Base-by-base conservation (phyloP, 2,329 filamentous ascomycete genomes). In the Diaporthe citriasiana region DNA sequence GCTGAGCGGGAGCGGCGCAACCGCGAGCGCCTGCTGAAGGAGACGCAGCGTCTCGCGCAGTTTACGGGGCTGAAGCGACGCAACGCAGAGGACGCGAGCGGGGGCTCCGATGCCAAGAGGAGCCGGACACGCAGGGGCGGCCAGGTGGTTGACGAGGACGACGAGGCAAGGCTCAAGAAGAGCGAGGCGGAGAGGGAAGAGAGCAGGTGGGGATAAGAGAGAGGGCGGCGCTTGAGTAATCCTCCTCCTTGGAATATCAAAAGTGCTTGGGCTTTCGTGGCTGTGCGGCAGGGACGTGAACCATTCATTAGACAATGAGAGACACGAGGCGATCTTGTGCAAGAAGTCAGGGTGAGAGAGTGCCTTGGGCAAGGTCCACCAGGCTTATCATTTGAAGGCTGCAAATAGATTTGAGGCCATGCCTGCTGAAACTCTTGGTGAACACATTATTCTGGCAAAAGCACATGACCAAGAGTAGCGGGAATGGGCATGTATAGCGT, bases 1-100 rank as follows among this genome's bases (percentile, higher is more conserved):
- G 85, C 92, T 0, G 93, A 94, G 81, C 90, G 93, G 30, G 92
- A 93, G 79, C 89, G 89, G 17, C 85, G 91, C 22, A 89, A 93
- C 78, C 87, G 91, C 59, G 91, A 93, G 81, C 87, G 93, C 35
- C 84, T 93, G 69, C 85, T 92, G 17, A 92, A 92, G 78, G 93
- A 94, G 82, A 90, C 91, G 51, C 91, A 94, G 82, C 88, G 90
- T 47, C 89, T 92, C 82, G 87, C 90, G 57, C 86, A 89, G 70
- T 78, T 88, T 40, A 82, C 83, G 51, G 74, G 72, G 9, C 78
- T 85, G 77, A 89, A 92, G 81, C 82, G 90, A 76, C 82, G 85
- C 68, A 83, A 88, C n/a, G 86, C 87, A 25, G 86, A 85, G 7
- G 85, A 80, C 22, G 82, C 82, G 66, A 82, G 82, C 35, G 83